A percentile compares a stretch with the other conserved stretches of the same genome.
phyloP scores from a whole-genome alignment of 202 grass and related monocot species.

The Schoenoplectus tabernaemontani region DNA sequence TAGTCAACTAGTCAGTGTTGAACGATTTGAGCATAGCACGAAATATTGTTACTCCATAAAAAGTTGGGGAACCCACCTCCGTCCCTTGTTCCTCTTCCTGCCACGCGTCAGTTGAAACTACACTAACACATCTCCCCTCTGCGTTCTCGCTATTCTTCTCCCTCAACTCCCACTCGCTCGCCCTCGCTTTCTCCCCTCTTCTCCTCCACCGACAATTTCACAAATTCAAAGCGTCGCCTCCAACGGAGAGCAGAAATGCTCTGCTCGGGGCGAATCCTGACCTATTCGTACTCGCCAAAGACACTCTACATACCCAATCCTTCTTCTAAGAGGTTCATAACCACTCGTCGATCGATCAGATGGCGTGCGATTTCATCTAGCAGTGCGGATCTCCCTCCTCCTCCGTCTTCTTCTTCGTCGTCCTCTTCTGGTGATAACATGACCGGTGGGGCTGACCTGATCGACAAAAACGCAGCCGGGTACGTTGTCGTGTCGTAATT shows the following conservation, averaged over 20 bases:
- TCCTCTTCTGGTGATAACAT: constrained; percentile 25
- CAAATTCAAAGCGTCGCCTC: not conserved
- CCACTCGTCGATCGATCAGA: constrained; percentile 24
- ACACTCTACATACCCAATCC: constrained; percentile 26
- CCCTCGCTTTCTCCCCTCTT: not conserved
- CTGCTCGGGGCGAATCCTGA: constrained; percentile 68
- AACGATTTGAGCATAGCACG: not conserved
- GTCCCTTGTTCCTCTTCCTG: not conserved
- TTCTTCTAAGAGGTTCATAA: constrained; percentile 27
- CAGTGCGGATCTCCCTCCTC: constrained; percentile 43
- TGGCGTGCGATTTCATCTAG: constrained; percentile 48
- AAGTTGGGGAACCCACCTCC: constrained; percentile 1
- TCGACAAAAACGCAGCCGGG: constrained; percentile 29
- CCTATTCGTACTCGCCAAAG: constrained; percentile 33
- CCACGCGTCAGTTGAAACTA: constrained; percentile 16
- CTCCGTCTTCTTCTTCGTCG: constrained; percentile 22
- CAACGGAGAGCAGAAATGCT: constrained; percentile 45
- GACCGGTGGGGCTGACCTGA: constrained; percentile 22
- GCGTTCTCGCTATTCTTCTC: constrained; percentile 6
- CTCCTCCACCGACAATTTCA: not conserved
- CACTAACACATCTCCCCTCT: not conserved
- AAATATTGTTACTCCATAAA: not conserved
- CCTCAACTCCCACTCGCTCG: not conserved
- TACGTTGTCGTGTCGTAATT: constrained; percentile 2
- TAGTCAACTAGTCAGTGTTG: not conserved